Evolutionary conservation across 306 rosid species (phyloP).

Genomic region (Hippophae rhamnoides): DNA sequence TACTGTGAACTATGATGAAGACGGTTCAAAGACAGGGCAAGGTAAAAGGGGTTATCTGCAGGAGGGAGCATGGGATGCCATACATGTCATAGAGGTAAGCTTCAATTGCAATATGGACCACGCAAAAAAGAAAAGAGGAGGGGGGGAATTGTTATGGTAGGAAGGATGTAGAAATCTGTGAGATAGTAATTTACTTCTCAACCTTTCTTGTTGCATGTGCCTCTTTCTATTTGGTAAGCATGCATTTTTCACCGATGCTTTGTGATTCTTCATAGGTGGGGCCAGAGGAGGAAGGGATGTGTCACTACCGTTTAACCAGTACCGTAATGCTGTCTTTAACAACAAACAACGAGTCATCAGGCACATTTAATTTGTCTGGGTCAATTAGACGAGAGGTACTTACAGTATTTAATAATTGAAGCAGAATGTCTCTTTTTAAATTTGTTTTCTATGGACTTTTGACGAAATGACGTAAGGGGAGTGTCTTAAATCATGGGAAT

Average conservation of each 20-base stretch:
- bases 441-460: neutral
- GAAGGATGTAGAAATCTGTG: neutral
- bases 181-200: conserved; percentile 5
- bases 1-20: conserved; percentile 36
- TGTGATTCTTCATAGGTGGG: conserved; percentile 46
- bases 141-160: neutral
- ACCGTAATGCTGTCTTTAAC: conserved; percentile 90
- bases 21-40: conserved; percentile 93
- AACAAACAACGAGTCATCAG: conserved; percentile 70
- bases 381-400: conserved; percentile 90
- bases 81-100: conserved; percentile 90
- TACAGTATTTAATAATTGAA: neutral
- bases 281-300: conserved; percentile 74
- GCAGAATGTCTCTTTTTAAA: conserved; percentile 2
- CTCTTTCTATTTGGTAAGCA: neutral
- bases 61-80: conserved; percentile 99
- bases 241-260: conserved; percentile 5
- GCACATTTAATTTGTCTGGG: conserved; percentile 85
- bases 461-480: too few relatives aligned
- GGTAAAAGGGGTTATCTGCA: conserved; percentile 88
- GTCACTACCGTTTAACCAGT: conserved; percentile 76
- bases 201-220: conserved; percentile 1
- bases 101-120: neutral
- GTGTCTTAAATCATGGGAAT: neutral
- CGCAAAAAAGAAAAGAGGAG: too few relatives aligned